Base-by-base conservation (phyloP, 2,329 filamentous ascomycete species). In the Juglanconis sp. region DNA sequence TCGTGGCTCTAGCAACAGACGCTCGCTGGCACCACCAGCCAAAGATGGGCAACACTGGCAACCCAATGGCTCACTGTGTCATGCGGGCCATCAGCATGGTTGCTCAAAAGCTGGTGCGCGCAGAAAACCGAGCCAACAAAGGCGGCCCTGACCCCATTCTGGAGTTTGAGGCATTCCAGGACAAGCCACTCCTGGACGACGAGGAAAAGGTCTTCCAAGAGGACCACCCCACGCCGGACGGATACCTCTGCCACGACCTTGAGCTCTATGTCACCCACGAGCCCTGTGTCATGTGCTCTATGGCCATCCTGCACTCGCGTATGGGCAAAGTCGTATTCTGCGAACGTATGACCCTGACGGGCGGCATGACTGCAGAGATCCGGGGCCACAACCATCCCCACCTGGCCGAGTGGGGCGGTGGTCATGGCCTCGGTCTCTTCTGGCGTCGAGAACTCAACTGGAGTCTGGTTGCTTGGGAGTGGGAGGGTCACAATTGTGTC, bases 261-360 rank as follows among this genome's bases (percentile, higher is more conserved):
- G 94, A 98, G 74, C 84, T 99, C 59, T 98, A 97, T 76, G 81
- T 96, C 63, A 96, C 93, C 2, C 93, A 98, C 70, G 95, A 99
- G 76, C 95, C 95, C 5, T 99, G 95, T 72, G 85, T 96, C 62
- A 96, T 96, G 85, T 99, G 95, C 76, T 92, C 90, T 40, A 98
- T 98, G 95, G 95, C 91, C 1, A 89, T 98, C 67, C 81, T 98
- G 30, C 93, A 98, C 72, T 97, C 94, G 8, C 86, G 95, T 54
- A 96, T 99, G 81, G 88, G 91, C 49, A 87, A 89, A 56, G 90
- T 93, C 55, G 83, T 96, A 44, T 96, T 96, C 74, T 86, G 85
- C 64, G 82, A 87, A 64, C 85, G 90, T 58, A 95, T 96, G 89
- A 83, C 84, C 51, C 77, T 85, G 64, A 96, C 90, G 11, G 94